phyloP scores from a whole-genome alignment of 106 monocot genomes.

The Dendrobium huoshanense region DNA sequence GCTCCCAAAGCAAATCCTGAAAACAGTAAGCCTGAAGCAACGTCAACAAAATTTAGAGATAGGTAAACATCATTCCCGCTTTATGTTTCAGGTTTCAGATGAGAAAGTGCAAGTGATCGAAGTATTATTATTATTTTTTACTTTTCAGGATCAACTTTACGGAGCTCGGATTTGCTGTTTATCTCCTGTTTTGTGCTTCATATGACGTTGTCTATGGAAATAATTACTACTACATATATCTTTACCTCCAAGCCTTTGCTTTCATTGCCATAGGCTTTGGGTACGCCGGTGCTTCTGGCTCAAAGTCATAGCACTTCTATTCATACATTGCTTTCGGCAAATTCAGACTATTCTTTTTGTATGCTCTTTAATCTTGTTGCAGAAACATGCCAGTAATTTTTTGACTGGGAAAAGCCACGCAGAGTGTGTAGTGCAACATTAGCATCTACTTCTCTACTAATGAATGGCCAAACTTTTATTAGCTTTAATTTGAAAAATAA shows the following conservation, averaged over 20 bases:
- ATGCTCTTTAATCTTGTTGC: neutral
- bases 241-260: slow-evolving; percentile 34
- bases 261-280: slow-evolving; percentile 40
- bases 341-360: neutral
- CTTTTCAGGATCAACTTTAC: slow-evolving; percentile 32
- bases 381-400: neutral
- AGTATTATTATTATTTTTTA: neutral
- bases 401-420: neutral
- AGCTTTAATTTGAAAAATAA: neutral
- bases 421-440: neutral
- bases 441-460: neutral
- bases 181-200: slow-evolving; percentile 46
- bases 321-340: neutral
- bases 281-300: slow-evolving; percentile 29
- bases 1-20: slow-evolving; percentile 14
- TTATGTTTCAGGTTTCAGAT: neutral
- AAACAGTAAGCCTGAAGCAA: slow-evolving; percentile 5
- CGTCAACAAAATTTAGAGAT: slow-evolving; percentile 16
- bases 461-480: neutral
- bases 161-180: slow-evolving; percentile 34
- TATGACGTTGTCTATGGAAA: slow-evolving; percentile 40
- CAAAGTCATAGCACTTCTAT: slow-evolving; percentile 3
- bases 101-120: neutral
- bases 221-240: slow-evolving; percentile 40
- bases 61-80: slow-evolving; percentile 14